Conservation (phyloP, 2,329 filamentous ascomycete genomes). For the Trichoderma sp. region DNA sequence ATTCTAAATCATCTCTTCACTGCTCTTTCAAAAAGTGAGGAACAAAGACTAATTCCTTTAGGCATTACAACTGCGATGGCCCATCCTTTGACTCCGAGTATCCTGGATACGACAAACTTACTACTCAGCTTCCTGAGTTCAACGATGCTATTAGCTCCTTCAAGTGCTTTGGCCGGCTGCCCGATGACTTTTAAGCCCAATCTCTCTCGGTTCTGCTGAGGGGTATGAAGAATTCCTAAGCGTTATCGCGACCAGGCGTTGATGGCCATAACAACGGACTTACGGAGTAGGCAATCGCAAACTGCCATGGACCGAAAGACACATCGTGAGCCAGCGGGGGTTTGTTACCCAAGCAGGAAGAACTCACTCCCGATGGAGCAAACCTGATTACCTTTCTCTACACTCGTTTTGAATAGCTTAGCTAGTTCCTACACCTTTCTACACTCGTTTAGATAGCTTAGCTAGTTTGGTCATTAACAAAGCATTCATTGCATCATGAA, state of each 20-base stretch:
- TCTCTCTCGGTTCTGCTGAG: too few species aligned
- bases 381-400: background rate
- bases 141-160: background rate
- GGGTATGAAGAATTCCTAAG: too few species aligned
- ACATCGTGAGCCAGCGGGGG: too few species aligned
- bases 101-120: background rate
- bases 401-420: background rate
- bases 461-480: constrained; percentile 38
- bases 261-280: too few species aligned
- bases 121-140: background rate
- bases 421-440: constrained; percentile 43
- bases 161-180: background rate
- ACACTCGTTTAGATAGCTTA: background rate
- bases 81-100: background rate
- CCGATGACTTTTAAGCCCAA: background rate
- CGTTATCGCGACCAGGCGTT: too few species aligned
- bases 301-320: too few species aligned
- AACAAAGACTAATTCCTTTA: background rate
- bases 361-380: background rate
- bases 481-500: background rate
- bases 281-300: too few species aligned
- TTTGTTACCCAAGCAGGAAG: too few species aligned
- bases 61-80: background rate
- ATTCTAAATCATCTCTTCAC: background rate
- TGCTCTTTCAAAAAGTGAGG: background rate